Evolutionary conservation across 495 filamentous ascomycete genomes (phyloP), one percentile per base, ranked within the genome.

Genomic region (Amphirosellinia nigrospora): DNA sequence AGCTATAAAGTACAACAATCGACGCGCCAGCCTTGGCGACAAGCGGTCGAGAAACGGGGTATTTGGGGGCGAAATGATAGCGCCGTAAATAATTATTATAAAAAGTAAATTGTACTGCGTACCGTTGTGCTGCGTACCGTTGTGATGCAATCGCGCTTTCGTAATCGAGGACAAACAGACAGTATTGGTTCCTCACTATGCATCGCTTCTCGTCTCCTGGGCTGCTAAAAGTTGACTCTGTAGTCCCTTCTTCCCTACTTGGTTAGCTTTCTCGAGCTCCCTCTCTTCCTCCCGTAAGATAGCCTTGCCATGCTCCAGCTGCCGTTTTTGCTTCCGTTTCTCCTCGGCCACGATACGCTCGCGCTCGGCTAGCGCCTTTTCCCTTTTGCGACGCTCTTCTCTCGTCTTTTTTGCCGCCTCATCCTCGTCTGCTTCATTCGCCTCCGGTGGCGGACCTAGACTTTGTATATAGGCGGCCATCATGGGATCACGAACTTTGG

Each of bases 221-320:
- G 62, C 72, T n/a, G 76, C 71, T 32, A 76, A n/a, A 70, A 94
- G 79, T 75, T 94, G 88, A 46, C 87, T 88, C 45, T 87, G 84
- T 46, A 95, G 72, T 23, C 93, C 92, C 64, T 87, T 89, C 78
- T 92, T 95, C 23, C 86, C 85, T 21, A 96, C 84, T 39, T 83
- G 88, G 90, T 95, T 93, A 16, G 94, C 94, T 70, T 86, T 85
- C 73, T 94, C 87, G 38, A 97, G 79, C 77, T 97, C 92, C 50
- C 86, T 84, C 78, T 96, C 92, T 63, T 91, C 93, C 78, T 95
- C 92, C 38, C 87, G 79, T 28, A 97, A 73, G 46, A 89, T 84
- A 45, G 88, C 88, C 75, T 88, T 92, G 46, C 92, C 89, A 70
- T 84, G 87, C 48, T 87, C 80, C 39, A 94, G 78, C 45, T 91